Evolutionary conservation across 1,284 basidiomycete species (phyloP), one percentile per base, ranked within the genome.

Genomic region (Abortiporus biennis): DNA sequence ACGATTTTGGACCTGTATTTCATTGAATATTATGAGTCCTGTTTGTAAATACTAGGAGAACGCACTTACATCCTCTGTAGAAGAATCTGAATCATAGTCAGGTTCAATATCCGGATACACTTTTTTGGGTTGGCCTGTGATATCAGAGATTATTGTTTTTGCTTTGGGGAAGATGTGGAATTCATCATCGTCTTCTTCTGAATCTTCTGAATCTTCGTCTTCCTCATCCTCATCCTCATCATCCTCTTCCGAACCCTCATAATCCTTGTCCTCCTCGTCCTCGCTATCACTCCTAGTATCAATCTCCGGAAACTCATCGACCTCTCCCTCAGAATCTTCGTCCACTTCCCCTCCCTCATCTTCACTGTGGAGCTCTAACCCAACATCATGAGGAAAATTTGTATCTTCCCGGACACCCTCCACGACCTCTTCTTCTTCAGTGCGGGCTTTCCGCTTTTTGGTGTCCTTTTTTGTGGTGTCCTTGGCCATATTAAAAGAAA

Each of bases 31-130:
- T 6, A 25, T 39, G 9, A 41, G 31, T 37, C 24, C 9, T 15
- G 12, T 32, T 3, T 16, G 34, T 38, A 42, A 24, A 35, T 49
- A 43, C 44, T 45, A 40, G 27, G 34, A 38, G 36, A 41, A 24
- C 2, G 46, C 31, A 69, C 87, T 61, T 62, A 93, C 92, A 54
- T 99, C 92, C 71, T 99, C 95, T 1, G 92, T 98, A 35, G 91
- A 94, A 37, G 91, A 94, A 67, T 99, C 95, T 38, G 89, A 93
- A 56, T 96, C 94, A 63, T 99, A 99, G 41, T 91, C 88, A 13
- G 95, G 88, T 57, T 97, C 92, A 60, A 97, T 95, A 53, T 92
- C 87, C 34, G 92, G 91, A 59, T 92, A 99, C 45, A 96, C 85
- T 46, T 81, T 78, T 73, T 89, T 94, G 48, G 80, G 85, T 53